These are phyloP conservation scores for Picochlorum sp. DNA, from an alignment of 139 green algal genomes.

Conservation along the genomic window DNA sequence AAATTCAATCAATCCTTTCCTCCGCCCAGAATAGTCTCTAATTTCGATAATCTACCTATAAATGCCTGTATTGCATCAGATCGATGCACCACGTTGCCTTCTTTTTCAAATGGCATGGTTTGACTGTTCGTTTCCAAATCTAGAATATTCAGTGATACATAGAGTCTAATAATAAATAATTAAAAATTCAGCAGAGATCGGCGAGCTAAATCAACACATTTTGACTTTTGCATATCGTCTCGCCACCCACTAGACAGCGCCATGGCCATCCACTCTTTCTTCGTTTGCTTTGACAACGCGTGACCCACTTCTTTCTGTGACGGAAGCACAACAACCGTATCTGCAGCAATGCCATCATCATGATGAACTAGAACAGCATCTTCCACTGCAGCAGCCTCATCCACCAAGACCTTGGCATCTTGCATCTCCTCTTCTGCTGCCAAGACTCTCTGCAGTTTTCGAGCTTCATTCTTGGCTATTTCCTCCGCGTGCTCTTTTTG, in stretches of 20 bases:
- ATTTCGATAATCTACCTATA: constrained; percentile 1
- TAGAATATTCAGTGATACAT: no score
- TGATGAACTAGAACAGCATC: not conserved
- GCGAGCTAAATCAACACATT: constrained; percentile 22
- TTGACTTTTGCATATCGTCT: constrained; percentile 16
- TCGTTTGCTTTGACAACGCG: not conserved
- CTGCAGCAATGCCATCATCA: not conserved
- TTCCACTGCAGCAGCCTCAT: not conserved
- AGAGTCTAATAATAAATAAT: not conserved
- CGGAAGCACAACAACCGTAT: constrained; percentile 4
- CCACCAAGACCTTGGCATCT: not conserved
- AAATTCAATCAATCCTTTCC: constrained; percentile 1
- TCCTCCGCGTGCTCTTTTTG: constrained; percentile 21
- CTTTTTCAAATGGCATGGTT: not conserved
- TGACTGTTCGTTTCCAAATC: not conserved
- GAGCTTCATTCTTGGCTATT: constrained; percentile 31
- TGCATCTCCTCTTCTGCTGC: not conserved
- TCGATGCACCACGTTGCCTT: not conserved
- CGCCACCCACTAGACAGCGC: constrained; percentile 24
- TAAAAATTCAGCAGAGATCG: constrained; percentile 11
- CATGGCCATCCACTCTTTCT: constrained; percentile 25
- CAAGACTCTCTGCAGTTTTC: constrained; percentile 11
- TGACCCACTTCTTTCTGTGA: not conserved
- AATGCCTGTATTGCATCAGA: constrained; percentile 2
- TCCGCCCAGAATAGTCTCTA: constrained; percentile 11